A percentile compares a stretch with the other conserved stretches of the same genome.
Conservation (phyloP, 495 filamentous ascomycete species). For the Neurospora sp. region DNA sequence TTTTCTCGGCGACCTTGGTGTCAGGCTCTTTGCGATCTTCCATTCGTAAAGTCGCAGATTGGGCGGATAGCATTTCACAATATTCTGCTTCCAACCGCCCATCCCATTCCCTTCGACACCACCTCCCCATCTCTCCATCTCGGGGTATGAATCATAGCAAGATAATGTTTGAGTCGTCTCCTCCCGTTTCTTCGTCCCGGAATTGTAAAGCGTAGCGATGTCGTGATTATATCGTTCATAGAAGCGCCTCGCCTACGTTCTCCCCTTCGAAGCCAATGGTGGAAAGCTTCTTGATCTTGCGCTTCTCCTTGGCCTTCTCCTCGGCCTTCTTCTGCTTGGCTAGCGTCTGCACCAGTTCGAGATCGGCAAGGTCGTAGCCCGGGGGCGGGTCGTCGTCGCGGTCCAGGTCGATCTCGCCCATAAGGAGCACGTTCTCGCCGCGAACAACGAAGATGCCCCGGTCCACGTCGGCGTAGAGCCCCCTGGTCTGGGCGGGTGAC, state of each 20-base stretch:
- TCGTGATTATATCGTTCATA: slow-evolving; percentile 33
- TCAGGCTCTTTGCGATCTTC: background rate
- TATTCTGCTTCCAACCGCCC: slow-evolving; percentile 50
- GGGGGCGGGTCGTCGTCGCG: slow-evolving; percentile 81
- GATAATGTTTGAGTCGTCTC: background rate
- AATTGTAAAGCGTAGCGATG: background rate
- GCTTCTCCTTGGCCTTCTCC: slow-evolving; percentile 63
- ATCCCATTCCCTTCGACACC: background rate
- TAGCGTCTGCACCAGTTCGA: slow-evolving; percentile 59
- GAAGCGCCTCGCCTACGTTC: slow-evolving; percentile 62
- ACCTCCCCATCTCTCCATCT: background rate
- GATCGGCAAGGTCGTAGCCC: slow-evolving; percentile 54
- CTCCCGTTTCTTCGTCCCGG: background rate
- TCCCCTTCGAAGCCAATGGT: slow-evolving; percentile 83
- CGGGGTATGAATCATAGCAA: background rate
- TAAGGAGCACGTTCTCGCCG: slow-evolving; percentile 83
- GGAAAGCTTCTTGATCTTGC: slow-evolving; percentile 54
- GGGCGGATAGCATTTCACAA: slow-evolving; percentile 58
- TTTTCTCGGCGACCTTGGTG: background rate
- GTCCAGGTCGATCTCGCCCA: slow-evolving; percentile 94
- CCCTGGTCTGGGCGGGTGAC: slow-evolving; percentile 15
- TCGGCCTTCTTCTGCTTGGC: slow-evolving; percentile 58
- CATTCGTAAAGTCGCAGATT: background rate
- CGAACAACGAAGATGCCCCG: slow-evolving; percentile 82
- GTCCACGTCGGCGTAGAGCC: slow-evolving; percentile 66